phyloP scores from a whole-genome alignment of 768 basidiomycete genomes.

The Amanita rubescens region DNA sequence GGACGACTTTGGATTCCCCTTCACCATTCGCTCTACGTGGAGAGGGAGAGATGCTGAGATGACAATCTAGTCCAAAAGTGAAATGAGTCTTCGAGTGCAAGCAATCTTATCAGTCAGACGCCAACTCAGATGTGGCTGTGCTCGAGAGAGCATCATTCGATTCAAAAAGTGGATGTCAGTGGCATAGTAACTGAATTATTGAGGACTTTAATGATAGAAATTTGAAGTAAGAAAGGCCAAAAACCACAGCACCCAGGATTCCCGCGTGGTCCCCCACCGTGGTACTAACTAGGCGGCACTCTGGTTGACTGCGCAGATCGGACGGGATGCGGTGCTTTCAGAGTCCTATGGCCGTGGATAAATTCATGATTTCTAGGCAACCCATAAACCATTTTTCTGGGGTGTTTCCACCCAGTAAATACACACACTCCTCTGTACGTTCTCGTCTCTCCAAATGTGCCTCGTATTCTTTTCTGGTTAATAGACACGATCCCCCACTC shows the following conservation, averaged over 20 bases:
- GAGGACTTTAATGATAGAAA: no score
- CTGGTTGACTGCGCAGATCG: constrained; percentile 52
- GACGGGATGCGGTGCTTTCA: constrained; percentile 52
- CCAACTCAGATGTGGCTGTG: not conserved
- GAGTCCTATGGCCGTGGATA: constrained; percentile 42
- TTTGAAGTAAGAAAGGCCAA: not conserved
- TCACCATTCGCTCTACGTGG: constrained; percentile 29
- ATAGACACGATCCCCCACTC: no score
- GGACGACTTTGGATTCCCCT: constrained; percentile 57
- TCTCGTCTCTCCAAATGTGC: no score
- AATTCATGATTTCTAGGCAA: constrained; percentile 4
- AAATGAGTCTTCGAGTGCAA: not conserved
- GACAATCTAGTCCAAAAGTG: no score
- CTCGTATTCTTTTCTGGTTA: no score
- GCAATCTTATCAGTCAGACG: not conserved
- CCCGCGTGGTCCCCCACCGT: not conserved
- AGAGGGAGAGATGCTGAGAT: no score
- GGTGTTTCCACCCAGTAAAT: no score
- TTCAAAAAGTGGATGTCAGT: no score
- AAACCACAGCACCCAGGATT: not conserved
- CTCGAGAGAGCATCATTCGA: no score
- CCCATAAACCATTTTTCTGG: constrained; percentile 13
- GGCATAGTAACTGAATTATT: no score
- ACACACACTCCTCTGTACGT: no score
- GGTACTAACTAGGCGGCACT: not conserved